These are phyloP conservation scores for Discostella stelligeroides DNA, from an alignment of 108 stramenopile species.

Conservation along the genomic window DNA sequence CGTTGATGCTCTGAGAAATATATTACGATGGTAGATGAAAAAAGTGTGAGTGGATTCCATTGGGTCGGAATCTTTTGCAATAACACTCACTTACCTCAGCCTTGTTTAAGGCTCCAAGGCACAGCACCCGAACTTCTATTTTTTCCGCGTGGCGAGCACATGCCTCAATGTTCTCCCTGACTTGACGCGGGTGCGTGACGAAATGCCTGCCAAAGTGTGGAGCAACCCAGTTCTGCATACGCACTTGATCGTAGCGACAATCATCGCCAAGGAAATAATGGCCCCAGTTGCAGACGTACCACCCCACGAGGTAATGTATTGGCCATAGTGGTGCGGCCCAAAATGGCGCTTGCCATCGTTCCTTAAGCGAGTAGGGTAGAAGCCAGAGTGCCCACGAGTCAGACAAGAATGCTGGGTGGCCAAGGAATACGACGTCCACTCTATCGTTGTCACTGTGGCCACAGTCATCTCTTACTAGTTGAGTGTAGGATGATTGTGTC, in stretches of 20 bases:
- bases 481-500: conserved; percentile 4
- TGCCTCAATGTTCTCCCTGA: conserved; percentile 53
- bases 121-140: conserved; percentile 54
- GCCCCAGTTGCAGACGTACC: conserved; percentile 49
- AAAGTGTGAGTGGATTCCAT: background rate
- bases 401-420: conserved; percentile 53
- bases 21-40: background rate
- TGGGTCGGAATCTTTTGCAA: background rate
- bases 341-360: conserved; percentile 48
- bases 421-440: conserved; percentile 29
- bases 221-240: conserved; percentile 56
- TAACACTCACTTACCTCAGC: conserved; percentile 39
- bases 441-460: background rate
- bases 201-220: conserved; percentile 63
- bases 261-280: conserved; percentile 53
- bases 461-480: background rate
- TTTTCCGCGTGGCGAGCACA: conserved; percentile 58
- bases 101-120: conserved; percentile 64
- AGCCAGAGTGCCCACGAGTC: conserved; percentile 64
- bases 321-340: conserved; percentile 53
- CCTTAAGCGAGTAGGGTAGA: conserved; percentile 48
- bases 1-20: conserved; percentile 50
- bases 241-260: conserved; percentile 24
- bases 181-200: conserved; percentile 37
- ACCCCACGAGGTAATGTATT: conserved; percentile 51